Evolutionary conservation across 768 basidiomycete genomes (phyloP).

Genomic region (Boletellus sp.): DNA sequence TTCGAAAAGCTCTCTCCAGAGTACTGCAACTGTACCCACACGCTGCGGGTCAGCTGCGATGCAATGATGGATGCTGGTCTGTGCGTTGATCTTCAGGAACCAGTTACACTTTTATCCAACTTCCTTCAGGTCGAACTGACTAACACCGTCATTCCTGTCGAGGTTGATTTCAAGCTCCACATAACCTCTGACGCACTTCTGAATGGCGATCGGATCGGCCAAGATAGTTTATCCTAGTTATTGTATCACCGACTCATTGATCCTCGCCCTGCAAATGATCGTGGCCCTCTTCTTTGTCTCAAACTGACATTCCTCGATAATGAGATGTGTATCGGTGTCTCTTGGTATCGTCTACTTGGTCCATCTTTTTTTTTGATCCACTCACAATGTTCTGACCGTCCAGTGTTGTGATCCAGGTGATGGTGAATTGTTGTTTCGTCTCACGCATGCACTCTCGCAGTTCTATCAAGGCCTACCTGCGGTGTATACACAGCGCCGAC

Average conservation of each 20-base stretch:
- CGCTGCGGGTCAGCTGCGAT: no score
- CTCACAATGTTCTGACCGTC: background rate
- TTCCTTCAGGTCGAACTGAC: slow-evolving; percentile 11
- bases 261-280: background rate
- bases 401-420: slow-evolving; percentile 17
- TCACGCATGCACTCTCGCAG: slow-evolving; percentile 24
- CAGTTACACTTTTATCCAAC: background rate
- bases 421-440: slow-evolving; percentile 19
- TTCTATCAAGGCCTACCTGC: slow-evolving; percentile 18
- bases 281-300: slow-evolving; percentile 14
- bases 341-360: slow-evolving; percentile 33
- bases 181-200: background rate
- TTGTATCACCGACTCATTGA: slow-evolving; percentile 1
- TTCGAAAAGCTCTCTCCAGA: no score
- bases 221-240: slow-evolving; percentile 8
- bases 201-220: slow-evolving; percentile 14
- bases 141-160: slow-evolving; percentile 8
- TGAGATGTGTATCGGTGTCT: slow-evolving; percentile 23
- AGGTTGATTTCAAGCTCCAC: slow-evolving; percentile 6
- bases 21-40: no score
- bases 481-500: slow-evolving; percentile 7
- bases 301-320: slow-evolving; percentile 20
- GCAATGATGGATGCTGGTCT: slow-evolving; percentile 5
- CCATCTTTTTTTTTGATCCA: background rate
- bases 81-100: slow-evolving; percentile 1